These are phyloP conservation scores for Aspergillus nanangensis DNA, from an alignment of 495 filamentous ascomycete species.

Conservation along the genomic window DNA sequence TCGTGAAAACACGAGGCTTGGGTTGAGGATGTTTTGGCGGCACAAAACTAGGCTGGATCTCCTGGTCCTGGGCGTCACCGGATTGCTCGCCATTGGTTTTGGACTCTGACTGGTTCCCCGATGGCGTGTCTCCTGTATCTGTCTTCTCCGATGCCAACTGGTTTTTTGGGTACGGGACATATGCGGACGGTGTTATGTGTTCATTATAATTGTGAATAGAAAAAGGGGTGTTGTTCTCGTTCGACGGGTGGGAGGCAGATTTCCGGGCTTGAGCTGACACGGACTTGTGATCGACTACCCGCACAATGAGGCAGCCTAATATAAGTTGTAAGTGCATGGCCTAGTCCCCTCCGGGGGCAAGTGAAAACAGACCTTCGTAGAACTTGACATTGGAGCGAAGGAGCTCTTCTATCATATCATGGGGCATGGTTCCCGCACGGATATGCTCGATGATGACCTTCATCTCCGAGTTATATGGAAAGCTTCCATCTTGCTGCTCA, in stretches of 20 bases:
- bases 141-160: slow-evolving; percentile 35
- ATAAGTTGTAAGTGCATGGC: slow-evolving; percentile 6
- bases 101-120: slow-evolving; percentile 17
- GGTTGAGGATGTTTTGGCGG: slow-evolving; percentile 44
- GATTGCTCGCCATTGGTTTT: slow-evolving; percentile 22
- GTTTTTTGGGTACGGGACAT: slow-evolving; percentile 71
- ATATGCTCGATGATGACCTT: slow-evolving; percentile 76
- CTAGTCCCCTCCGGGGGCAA: not conserved
- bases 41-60: slow-evolving; percentile 38
- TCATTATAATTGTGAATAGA: slow-evolving; percentile 89
- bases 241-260: slow-evolving; percentile 44
- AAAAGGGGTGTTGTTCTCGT: slow-evolving; percentile 63
- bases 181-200: slow-evolving; percentile 82
- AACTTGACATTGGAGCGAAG: slow-evolving; percentile 65
- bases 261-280: slow-evolving; percentile 52
- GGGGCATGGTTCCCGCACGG: slow-evolving; percentile 58
- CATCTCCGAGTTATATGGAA: slow-evolving; percentile 89
- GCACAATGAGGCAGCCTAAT: slow-evolving; percentile 82
- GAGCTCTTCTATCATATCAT: slow-evolving; percentile 71
- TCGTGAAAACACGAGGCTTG: slow-evolving; percentile 66
- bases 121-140: slow-evolving; percentile 25
- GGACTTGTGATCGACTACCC: slow-evolving; percentile 80
- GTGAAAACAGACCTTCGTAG: slow-evolving; percentile 67
- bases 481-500: slow-evolving; percentile 89
- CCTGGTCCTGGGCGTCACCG: slow-evolving; percentile 31